Evolutionary conservation across 2,329 filamentous ascomycete genomes (phyloP), one percentile per base, ranked within the genome.

Genomic region (Ceratocystis smalleyi): DNA sequence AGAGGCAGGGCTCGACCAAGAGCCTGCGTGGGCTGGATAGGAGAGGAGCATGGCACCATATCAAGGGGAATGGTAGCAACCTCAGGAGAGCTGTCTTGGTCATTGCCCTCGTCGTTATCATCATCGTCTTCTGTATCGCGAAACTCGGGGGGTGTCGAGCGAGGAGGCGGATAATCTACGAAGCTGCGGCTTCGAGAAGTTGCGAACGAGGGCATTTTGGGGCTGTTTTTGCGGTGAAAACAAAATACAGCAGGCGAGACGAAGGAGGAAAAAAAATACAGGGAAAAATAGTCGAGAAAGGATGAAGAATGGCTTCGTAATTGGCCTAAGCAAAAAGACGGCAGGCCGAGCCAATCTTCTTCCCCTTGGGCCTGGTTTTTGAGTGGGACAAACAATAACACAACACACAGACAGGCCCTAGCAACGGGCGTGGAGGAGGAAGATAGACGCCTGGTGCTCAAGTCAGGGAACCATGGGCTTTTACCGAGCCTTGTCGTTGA

Each of bases 11-110:
- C 55, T 27, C 63, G 64, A 15, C 62, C 22, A 45, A 80, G 71
- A 17, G 81, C 71, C 67, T 81, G 78, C 1, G 77, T 80, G 0
- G 77, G 73, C 67, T 80, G 78, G 30, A 72, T 73, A 12, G 73
- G 71, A 0, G 76, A 76, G 3, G 75, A 77, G 70, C 74, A 76
- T 43, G 76, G 76, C 22, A 78, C 74, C 62, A 76, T 76, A 17
- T 70, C 71, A 7, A 63, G 61, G 3, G 65, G 62, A 17, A 60
- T 12, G 12, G 64, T 66, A 30, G 30, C 61, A n/a, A 76, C 72
- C 15, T 72, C 73, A 15, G 72, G 70, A 1, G 75, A 75, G 40
- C 61, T 40, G 32, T 63, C 43, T 30, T 63, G 43, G 17, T 55
- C 61, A 43, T 66, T 47, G 61, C 60, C 43, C 27, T 66, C 54